A percentile compares a stretch with the other conserved stretches of the same genome.
Evolutionary conservation across 768 basidiomycete genomes (phyloP).

Genomic region (Boletellus emodensis): DNA sequence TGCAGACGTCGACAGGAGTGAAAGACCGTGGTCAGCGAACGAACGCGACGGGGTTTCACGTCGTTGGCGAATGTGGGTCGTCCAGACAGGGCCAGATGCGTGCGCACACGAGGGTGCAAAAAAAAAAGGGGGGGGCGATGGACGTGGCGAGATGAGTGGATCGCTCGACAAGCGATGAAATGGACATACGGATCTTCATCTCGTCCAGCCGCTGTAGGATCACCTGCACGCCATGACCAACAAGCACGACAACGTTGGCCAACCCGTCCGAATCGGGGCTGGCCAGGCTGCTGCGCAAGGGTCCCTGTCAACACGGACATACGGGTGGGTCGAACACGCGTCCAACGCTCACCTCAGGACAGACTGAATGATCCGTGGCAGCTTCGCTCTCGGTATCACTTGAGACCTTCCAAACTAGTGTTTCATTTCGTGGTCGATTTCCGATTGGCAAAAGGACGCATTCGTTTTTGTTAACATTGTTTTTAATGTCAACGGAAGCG

Average conservation of each 20-base stretch:
- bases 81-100: no score
- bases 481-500: slow-evolving; percentile 7
- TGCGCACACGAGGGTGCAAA: no score
- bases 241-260: slow-evolving; percentile 66
- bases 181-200: slow-evolving; percentile 70
- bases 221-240: slow-evolving; percentile 55
- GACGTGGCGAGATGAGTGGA: not conserved
- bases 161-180: not conserved
- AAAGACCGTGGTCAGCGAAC: no score
- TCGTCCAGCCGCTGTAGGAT: slow-evolving; percentile 66
- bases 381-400: slow-evolving; percentile 57
- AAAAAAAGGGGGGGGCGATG: no score
- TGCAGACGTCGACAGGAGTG: no score
- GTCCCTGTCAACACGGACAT: not conserved
- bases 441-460: not conserved
- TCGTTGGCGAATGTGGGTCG: no score
- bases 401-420: slow-evolving; percentile 76
- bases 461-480: no score
- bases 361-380: slow-evolving; percentile 70
- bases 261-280: slow-evolving; percentile 75
- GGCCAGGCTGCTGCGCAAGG: slow-evolving; percentile 52
- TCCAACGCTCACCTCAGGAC: slow-evolving; percentile 53
- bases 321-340: not conserved
- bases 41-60: no score
- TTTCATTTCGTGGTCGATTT: slow-evolving; percentile 6